These are phyloP conservation scores for Isabelozyma gotoi DNA, from an alignment of 805 yeast species.

Conservation along the genomic window DNA sequence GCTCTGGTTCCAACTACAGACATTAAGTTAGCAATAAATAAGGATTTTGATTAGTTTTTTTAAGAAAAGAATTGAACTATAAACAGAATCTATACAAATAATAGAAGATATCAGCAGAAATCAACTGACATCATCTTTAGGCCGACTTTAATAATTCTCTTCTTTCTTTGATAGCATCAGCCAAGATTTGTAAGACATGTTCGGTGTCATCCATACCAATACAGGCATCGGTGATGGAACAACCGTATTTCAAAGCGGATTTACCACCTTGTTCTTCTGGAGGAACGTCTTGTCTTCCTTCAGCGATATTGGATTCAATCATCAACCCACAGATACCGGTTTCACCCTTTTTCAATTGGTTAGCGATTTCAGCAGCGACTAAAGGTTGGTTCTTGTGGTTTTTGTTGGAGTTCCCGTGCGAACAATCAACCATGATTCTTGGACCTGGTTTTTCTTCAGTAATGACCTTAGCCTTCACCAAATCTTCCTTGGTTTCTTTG, in stretches of 20 bases:
- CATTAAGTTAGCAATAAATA: background rate
- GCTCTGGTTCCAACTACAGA: background rate
- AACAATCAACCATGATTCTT: slow-evolving; percentile 93
- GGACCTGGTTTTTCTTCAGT: slow-evolving; percentile 47
- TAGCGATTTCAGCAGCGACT: slow-evolving; percentile 75
- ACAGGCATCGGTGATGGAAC: slow-evolving; percentile 97
- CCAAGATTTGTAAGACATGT: slow-evolving; percentile 63
- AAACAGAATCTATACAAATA: no score
- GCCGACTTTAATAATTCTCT: slow-evolving; percentile 35
- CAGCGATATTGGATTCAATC: slow-evolving; percentile 92
- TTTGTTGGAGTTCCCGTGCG: slow-evolving; percentile 93
- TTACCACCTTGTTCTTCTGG: slow-evolving; percentile 67
- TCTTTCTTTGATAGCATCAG: slow-evolving; percentile 79
- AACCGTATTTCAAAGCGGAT: slow-evolving; percentile 77
- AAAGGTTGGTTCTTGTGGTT: slow-evolving; percentile 91
- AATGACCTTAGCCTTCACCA: slow-evolving; percentile 50
- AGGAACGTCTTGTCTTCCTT: slow-evolving; percentile 92
- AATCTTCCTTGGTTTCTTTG: slow-evolving; percentile 58
- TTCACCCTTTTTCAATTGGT: slow-evolving; percentile 77
- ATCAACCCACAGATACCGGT: slow-evolving; percentile 83
- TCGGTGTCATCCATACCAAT: slow-evolving; percentile 87
- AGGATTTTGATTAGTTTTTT: background rate
- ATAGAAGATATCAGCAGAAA: no score
- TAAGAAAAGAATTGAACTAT: background rate
- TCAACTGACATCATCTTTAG: no score